phyloP scores from a whole-genome alignment of 208 protist species.

The Strigomonas culicis region DNA sequence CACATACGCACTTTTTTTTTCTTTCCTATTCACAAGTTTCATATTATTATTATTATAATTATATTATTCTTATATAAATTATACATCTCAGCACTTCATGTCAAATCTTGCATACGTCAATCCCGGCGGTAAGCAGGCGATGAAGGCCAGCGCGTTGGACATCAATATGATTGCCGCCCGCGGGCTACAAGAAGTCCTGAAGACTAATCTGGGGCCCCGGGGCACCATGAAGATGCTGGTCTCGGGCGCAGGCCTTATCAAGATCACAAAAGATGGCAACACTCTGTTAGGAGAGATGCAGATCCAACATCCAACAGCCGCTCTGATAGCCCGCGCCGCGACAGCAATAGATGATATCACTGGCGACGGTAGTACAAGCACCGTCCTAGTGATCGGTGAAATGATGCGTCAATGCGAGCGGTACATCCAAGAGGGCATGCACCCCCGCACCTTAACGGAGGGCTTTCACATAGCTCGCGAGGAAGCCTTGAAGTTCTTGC shows the following conservation, averaged over 20 bases:
- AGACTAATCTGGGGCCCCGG: slow-evolving; percentile 99
- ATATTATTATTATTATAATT: slow-evolving; percentile 3
- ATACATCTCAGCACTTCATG: slow-evolving; percentile 24
- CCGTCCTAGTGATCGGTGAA: slow-evolving; percentile 99
- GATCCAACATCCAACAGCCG: slow-evolving; percentile 99
- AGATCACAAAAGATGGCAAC: slow-evolving; percentile 99
- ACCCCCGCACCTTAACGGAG: slow-evolving; percentile 97
- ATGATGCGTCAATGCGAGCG: slow-evolving; percentile 98
- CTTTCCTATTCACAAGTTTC: slow-evolving; percentile 11
- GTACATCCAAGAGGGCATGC: slow-evolving; percentile 98
- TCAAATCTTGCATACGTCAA: slow-evolving; percentile 90
- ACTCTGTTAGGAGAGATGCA: slow-evolving; percentile 99
- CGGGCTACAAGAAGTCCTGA: slow-evolving; percentile 97
- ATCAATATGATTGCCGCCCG: slow-evolving; percentile 99
- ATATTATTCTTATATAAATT: slow-evolving; percentile 7
- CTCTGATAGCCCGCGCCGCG: slow-evolving; percentile 98
- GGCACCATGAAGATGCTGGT: slow-evolving; percentile 99
- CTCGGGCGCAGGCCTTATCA: slow-evolving; percentile 98
- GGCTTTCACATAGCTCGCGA: slow-evolving; percentile 97
- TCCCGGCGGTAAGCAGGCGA: slow-evolving; percentile 79
- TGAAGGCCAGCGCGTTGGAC: slow-evolving; percentile 88
- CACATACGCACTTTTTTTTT: slow-evolving; percentile 8
- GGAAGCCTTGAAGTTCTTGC: slow-evolving; percentile 91
- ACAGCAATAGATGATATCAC: slow-evolving; percentile 99
- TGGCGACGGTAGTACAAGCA: slow-evolving; percentile 99